Base-by-base conservation (phyloP, 257 asterid genomes). In the Primulina huaijiensis region DNA sequence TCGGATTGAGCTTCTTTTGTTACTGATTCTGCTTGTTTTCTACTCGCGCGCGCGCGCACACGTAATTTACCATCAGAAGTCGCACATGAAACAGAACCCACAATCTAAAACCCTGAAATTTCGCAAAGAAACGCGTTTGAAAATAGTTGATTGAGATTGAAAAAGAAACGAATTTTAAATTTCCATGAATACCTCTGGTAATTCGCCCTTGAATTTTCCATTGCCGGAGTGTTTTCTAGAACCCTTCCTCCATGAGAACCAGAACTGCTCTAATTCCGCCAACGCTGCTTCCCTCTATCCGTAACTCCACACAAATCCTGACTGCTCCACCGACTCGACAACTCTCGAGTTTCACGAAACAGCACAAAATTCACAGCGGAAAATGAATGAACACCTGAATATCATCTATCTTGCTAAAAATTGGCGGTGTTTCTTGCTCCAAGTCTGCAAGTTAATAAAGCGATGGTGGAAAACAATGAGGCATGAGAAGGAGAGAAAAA, bases 261-360 rank as follows among this genome's bases (percentile, higher is more conserved):
- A 64, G 72, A 74, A 78, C 88, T 66, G 84, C 84, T 76, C 76
- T 84, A 10, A 81, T 92, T 2, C 89, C 75, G 17, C 86, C 82
- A 3, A 75, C 69, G 56, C 34, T 62, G 65, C n/a, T 75, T 78
- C 60, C 73, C 76, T 58, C 43, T 65, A 61, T 75, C 80, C 81
- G 78, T 67, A 46, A 75, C 63, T 2, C 17, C 27, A 23, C 0
- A 23, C 25, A 23, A 23, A 1, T 60, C 67, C 12, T 55, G 2
- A 31, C 1, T 25, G 27, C 43, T 66, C 66, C 52, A 21, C n/a
- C n/a, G 59, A 30, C 65, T 4, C n/a, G n/a, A n/a, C n/a, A n/a
- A n/a, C 3, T 46, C n/a, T 5, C 11, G 60, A 21, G 25, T 11
- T 17, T 46, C 2, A 27, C 30, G 2, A 27, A 27, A 3, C 30